phyloP scores from a whole-genome alignment of 257 asterid genomes.

The Salvia hispanica region DNA sequence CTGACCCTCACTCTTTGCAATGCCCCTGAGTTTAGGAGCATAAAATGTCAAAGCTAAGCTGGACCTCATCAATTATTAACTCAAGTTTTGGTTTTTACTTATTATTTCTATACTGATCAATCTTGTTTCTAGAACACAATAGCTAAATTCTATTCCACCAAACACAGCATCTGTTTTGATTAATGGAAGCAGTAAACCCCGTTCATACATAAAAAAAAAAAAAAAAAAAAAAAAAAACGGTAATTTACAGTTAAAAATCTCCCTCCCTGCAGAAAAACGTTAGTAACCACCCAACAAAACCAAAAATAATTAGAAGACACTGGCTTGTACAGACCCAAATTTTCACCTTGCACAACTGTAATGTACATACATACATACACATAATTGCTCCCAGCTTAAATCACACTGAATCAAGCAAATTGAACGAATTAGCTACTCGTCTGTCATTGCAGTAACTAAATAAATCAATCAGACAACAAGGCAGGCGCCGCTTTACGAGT shows the following conservation, averaged over 20 bases:
- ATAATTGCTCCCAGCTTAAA: conserved; percentile 14
- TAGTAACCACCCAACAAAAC: conserved; percentile 8
- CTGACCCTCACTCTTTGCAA: not conserved
- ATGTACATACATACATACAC: conserved; percentile 12
- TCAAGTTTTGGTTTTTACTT: conserved; percentile 12
- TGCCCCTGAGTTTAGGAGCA: conserved; percentile 23
- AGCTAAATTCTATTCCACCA: not conserved
- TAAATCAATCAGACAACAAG: not conserved
- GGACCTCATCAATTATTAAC: not conserved
- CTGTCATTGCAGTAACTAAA: conserved; percentile 19
- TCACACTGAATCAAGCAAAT: conserved; percentile 18
- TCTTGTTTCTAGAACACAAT: conserved; percentile 13
- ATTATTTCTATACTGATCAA: conserved; percentile 11
- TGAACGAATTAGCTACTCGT: conserved; percentile 15
- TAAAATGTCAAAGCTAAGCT: conserved; percentile 13
- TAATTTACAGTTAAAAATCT: conserved; percentile 7
- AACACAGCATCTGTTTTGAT: conserved; percentile 21
- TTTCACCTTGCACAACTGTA: conserved; percentile 8
- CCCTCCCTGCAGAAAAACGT: conserved; percentile 7
- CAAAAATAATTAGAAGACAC: not conserved
- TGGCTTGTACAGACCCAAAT: not conserved
- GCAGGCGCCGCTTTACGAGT: not conserved
- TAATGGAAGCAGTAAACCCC: conserved; percentile 11
- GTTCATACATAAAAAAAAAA: not conserved
- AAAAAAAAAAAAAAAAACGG: not conserved